A percentile compares a stretch with the other conserved stretches of the same genome.
phyloP scores from a whole-genome alignment of 768 basidiomycete species.

The Phaeotremella skinneri region DNA sequence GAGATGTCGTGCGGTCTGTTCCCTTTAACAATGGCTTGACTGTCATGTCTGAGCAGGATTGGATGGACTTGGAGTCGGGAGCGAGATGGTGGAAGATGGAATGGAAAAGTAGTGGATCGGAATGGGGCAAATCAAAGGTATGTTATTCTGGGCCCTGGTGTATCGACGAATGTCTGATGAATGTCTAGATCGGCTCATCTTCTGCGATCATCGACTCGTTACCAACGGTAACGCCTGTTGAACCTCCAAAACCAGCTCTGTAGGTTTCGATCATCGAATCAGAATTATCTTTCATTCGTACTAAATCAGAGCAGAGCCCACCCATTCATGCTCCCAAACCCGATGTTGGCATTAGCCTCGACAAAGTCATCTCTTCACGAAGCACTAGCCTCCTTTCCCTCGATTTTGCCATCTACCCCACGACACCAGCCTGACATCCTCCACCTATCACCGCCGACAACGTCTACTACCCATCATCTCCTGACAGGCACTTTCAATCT shows the following conservation, averaged over 20 bases:
- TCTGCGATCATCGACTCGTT: slow-evolving; percentile 33
- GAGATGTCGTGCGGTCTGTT: slow-evolving; percentile 23
- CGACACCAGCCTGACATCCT: slow-evolving; percentile 27
- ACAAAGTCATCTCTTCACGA: slow-evolving; percentile 15
- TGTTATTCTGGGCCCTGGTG: background rate
- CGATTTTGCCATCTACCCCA: slow-evolving; percentile 20
- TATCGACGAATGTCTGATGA: background rate
- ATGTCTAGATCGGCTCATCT: slow-evolving; percentile 28
- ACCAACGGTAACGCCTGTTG: slow-evolving; percentile 33
- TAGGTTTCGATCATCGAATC: slow-evolving; percentile 10
- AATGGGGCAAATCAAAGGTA: slow-evolving; percentile 20
- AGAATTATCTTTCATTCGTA: background rate
- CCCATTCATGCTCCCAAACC: slow-evolving; percentile 25
- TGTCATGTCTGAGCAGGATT: background rate
- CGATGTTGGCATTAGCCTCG: slow-evolving; percentile 3
- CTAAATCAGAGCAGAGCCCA: slow-evolving; percentile 13
- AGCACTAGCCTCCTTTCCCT: slow-evolving; percentile 26
- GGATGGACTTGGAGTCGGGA: background rate
- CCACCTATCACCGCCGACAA: slow-evolving; percentile 1
- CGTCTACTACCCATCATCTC: background rate
- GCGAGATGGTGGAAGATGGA: slow-evolving; percentile 24
- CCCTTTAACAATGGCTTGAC: slow-evolving; percentile 6
- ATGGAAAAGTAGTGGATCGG: slow-evolving; percentile 18
- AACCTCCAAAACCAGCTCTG: slow-evolving; percentile 38
- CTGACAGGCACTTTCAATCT: slow-evolving; percentile 33